These are phyloP conservation scores for Verbena officinalis DNA, from an alignment of 257 asterid genomes.

Conservation along the genomic window DNA sequence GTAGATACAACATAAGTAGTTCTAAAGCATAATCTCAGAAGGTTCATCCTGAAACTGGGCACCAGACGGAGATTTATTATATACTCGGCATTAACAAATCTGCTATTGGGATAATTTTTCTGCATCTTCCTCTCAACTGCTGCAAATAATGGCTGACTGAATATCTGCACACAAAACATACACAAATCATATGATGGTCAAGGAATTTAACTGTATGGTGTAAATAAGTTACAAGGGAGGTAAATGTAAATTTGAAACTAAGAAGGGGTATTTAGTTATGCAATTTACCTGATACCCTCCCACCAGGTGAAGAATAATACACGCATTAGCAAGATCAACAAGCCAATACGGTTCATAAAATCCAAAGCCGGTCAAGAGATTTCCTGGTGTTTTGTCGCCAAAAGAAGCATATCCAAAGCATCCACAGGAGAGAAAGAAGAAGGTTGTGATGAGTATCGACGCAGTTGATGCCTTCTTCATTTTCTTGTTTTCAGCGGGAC, in stretches of 20 bases:
- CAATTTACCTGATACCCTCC: conserved; percentile 62
- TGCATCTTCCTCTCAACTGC: conserved; percentile 47
- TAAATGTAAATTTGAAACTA: no score
- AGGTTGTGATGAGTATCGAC: conserved; percentile 48
- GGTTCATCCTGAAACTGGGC: conserved; percentile 48
- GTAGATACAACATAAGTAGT: conserved; percentile 62
- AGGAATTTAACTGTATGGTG: no score
- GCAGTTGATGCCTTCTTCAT: conserved; percentile 55
- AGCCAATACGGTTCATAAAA: conserved; percentile 85
- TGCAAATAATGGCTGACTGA: conserved; percentile 70
- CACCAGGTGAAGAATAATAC: conserved; percentile 69
- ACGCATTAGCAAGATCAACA: conserved; percentile 65
- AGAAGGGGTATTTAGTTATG: no score
- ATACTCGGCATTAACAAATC: conserved; percentile 41
- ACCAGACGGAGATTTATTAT: conserved; percentile 48
- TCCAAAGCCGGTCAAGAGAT: conserved; percentile 73
- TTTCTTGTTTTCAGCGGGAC: conserved; percentile 51
- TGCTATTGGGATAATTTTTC: conserved; percentile 38
- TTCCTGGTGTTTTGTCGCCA: conserved; percentile 63
- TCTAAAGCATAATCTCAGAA: conserved; percentile 62
- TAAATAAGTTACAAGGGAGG: no score
- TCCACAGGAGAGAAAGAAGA: conserved; percentile 69
- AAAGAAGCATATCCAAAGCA: conserved; percentile 79
- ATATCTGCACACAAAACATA: conserved; percentile 49
- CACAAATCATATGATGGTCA: not conserved